Percentiles rank a stretch among this genome's conserved stretches.
Conservation (phyloP, 2,329 filamentous ascomycete species). For the Helotiales sp. region DNA sequence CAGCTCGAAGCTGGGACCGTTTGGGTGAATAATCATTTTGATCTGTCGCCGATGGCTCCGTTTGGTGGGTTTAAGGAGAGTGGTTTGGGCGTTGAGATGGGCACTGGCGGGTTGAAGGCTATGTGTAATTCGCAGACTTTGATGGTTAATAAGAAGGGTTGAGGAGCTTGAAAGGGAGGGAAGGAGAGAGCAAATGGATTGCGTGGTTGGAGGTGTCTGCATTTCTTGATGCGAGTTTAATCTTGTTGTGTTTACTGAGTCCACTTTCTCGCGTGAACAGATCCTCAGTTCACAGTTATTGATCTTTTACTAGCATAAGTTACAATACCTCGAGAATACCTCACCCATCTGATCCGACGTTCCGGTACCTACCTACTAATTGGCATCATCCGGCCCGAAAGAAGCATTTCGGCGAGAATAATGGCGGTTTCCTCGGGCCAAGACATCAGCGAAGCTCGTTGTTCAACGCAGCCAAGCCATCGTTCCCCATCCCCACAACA, state of each 20-base stretch:
- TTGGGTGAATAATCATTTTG: constrained; percentile 62
- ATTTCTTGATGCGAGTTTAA: no score
- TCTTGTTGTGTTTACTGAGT: no score
- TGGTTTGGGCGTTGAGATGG: constrained; percentile 44
- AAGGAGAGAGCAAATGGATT: no score
- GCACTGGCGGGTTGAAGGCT: constrained; percentile 35
- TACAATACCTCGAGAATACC: no score
- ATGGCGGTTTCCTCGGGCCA: not conserved
- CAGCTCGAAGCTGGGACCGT: constrained; percentile 62
- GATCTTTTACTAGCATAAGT: no score
- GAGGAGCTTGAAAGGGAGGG: not conserved
- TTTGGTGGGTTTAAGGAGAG: constrained; percentile 45
- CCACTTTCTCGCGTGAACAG: no score
- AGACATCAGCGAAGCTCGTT: not conserved
- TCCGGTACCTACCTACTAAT: no score
- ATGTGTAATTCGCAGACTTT: constrained; percentile 7
- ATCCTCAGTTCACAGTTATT: no score
- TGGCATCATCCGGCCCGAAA: not conserved
- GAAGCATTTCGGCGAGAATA: not conserved
- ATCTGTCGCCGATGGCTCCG: constrained; percentile 50
- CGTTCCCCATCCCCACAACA: not conserved
- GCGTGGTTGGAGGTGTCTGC: no score
- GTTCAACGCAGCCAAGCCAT: not conserved
- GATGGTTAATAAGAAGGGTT: constrained; percentile 2
- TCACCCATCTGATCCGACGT: no score